Percentiles rank a stretch among this genome's conserved stretches.
Evolutionary conservation across 495 filamentous ascomycete genomes (phyloP).

Genomic region (Penicillium odoratum): DNA sequence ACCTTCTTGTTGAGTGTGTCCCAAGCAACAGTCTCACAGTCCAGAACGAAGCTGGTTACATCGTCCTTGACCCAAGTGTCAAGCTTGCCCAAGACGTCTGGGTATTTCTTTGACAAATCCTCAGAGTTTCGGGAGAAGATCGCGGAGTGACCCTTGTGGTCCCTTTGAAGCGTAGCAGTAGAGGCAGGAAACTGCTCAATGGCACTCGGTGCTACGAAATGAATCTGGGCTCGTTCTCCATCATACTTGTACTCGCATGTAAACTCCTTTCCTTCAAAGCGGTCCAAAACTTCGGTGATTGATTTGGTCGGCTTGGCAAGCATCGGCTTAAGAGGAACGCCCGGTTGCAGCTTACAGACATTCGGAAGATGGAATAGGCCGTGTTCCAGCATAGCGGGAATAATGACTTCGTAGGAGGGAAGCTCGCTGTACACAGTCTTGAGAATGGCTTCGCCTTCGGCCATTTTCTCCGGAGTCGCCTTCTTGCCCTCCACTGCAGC

Average conservation of each 20-base stretch:
- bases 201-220: conserved; percentile 87
- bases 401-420: conserved; percentile 92
- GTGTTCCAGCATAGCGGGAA: conserved; percentile 82
- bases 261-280: conserved; percentile 92
- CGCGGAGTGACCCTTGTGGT: conserved; percentile 68
- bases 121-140: conserved; percentile 98
- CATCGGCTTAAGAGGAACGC: conserved; percentile 97
- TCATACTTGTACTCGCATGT: conserved; percentile 99
- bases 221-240: conserved; percentile 94
- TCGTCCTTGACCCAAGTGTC: conserved; percentile 83
- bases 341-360: conserved; percentile 89
- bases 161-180: conserved; percentile 43
- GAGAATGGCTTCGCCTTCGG: conserved; percentile 77
- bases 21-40: conserved; percentile 99
- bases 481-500: conserved; percentile 63
- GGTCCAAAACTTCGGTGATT: conserved; percentile 96
- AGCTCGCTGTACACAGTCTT: conserved; percentile 94
- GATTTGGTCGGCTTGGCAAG: conserved; percentile 97
- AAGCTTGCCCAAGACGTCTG: conserved; percentile 87
- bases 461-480: conserved; percentile 69
- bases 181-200: conserved; percentile 60
- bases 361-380: conserved; percentile 80
- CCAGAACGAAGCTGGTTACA: conserved; percentile 91
- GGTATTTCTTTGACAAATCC: conserved; percentile 95
- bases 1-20: conserved; percentile 90